Conservation (phyloP, 1,284 basidiomycete genomes). For the Moniliella sp. region DNA sequence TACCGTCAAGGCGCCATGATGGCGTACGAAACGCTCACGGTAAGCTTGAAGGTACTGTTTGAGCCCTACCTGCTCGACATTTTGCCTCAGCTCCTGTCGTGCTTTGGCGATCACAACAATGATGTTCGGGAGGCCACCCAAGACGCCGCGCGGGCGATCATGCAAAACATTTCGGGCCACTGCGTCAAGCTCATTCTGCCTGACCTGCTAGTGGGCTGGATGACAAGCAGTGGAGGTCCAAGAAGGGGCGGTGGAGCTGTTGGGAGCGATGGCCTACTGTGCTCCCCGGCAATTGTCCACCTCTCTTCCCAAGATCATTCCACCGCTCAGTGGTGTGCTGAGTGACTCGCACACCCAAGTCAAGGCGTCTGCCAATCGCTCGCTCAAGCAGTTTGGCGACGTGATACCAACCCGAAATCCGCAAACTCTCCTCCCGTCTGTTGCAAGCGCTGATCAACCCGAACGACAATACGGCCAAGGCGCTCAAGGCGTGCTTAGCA, state of each 20-base stretch:
- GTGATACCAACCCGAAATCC: conserved; percentile 49
- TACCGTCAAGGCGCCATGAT: conserved; percentile 85
- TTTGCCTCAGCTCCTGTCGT: conserved; percentile 60
- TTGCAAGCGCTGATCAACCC: conserved; percentile 92
- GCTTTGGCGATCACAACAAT: conserved; percentile 68
- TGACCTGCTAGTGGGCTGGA: conserved; percentile 68
- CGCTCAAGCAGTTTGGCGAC: conserved; percentile 89
- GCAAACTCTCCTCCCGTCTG: conserved; percentile 68
- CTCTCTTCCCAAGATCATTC: conserved; percentile 87
- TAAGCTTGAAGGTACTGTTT: conserved; percentile 64
- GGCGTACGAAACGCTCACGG: conserved; percentile 65
- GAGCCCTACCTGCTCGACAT: conserved; percentile 77
- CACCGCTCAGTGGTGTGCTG: conserved; percentile 73
- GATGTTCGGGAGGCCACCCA: conserved; percentile 88
- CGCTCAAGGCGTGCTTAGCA: conserved; percentile 66
- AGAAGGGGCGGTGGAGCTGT: conserved; percentile 93
- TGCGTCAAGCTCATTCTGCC: conserved; percentile 77
- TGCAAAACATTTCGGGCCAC: conserved; percentile 52
- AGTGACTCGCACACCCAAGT: conserved; percentile 97
- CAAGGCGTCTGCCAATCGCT: conserved; percentile 71
- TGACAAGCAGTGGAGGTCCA: conserved; percentile 96
- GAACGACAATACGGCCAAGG: conserved; percentile 58
- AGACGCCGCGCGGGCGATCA: conserved; percentile 78
- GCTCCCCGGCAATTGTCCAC: conserved; percentile 82
- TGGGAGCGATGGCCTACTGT: conserved; percentile 97